phyloP scores from a whole-genome alignment of 805 yeast genomes.

The Yarrowia hollandica region DNA sequence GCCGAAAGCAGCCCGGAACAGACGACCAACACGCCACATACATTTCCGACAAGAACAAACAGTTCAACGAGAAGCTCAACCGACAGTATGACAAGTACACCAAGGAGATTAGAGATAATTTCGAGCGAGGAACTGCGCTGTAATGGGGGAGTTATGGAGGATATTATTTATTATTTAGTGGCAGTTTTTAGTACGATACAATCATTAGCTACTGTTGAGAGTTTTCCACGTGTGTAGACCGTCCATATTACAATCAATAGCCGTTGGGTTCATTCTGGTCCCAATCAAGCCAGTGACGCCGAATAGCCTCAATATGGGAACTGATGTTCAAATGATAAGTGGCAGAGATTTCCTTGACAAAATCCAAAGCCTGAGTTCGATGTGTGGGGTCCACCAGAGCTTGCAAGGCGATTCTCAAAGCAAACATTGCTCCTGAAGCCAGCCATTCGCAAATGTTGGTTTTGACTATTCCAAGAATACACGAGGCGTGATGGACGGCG shows the following conservation, averaged over 20 bases:
- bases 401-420: conserved; percentile 1
- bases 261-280: not conserved
- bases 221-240: too few relatives aligned
- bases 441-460: conserved; percentile 19
- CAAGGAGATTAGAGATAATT: conserved; percentile 41
- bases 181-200: too few relatives aligned
- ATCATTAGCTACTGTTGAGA: too few relatives aligned
- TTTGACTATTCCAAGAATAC: not conserved
- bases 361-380: not conserved
- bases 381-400: not conserved
- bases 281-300: not conserved
- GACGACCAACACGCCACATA: conserved; percentile 45
- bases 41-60: conserved; percentile 69
- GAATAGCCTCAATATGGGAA: not conserved
- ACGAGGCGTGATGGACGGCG: not conserved
- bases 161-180: not conserved
- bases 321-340: conserved; percentile 12
- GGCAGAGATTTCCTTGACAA: not conserved
- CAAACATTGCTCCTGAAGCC: conserved; percentile 15
- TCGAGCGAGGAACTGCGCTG: conserved; percentile 44
- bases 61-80: conserved; percentile 67
- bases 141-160: not conserved
- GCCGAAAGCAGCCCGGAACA: conserved; percentile 37
- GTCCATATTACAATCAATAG: too few relatives aligned
- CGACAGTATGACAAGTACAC: conserved; percentile 54